phyloP scores from a whole-genome alignment of 257 asterid genomes.

The Hygrophila difformis region DNA sequence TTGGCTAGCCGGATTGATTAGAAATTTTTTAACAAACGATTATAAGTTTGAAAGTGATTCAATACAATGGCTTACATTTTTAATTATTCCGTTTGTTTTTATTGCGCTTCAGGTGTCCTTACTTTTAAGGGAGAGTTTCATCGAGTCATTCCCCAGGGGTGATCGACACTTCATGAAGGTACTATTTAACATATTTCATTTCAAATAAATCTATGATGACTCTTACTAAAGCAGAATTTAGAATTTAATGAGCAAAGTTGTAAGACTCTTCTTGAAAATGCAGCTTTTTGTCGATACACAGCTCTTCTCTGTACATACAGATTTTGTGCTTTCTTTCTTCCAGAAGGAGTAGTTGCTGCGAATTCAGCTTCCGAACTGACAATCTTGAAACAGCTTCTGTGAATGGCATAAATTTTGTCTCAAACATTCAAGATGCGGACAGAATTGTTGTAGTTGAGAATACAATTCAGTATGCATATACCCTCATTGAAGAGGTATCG shows the following conservation, averaged over 20 bases:
- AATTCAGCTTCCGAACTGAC: not conserved
- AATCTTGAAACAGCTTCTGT: not conserved
- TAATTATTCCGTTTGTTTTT: too few relatives aligned
- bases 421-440: not conserved
- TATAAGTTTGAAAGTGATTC: too few relatives aligned
- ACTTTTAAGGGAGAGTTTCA: constrained; percentile 91
- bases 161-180: constrained; percentile 98
- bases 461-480: too few relatives aligned
- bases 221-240: too few relatives aligned
- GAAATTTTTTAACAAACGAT: too few relatives aligned
- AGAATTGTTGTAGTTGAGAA: too few relatives aligned
- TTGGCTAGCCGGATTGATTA: too few relatives aligned
- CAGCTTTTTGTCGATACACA: constrained; percentile 96
- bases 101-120: constrained; percentile 89
- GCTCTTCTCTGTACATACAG: constrained; percentile 98
- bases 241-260: not conserved
- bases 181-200: not conserved
- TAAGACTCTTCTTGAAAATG: constrained; percentile 1
- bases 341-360: constrained; percentile 61
- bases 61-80: too few relatives aligned
- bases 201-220: not conserved
- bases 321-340: constrained; percentile 84
- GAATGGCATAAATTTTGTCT: not conserved
- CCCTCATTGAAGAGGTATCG: too few relatives aligned
- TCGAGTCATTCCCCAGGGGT: constrained; percentile 82